phyloP scores from a whole-genome alignment of 1,284 basidiomycete species.

The Gomphus sp. region DNA sequence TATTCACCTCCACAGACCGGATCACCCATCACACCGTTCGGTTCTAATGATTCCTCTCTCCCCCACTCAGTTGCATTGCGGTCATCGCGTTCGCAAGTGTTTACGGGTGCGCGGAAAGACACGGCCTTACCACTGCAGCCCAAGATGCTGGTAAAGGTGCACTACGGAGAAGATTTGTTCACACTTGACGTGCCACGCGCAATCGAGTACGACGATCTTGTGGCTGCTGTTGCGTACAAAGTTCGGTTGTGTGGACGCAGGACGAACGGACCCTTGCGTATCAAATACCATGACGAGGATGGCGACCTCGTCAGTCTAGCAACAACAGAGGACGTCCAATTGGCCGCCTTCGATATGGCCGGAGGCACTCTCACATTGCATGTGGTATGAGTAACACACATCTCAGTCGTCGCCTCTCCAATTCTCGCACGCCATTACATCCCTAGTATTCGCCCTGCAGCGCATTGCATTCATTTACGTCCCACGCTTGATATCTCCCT shows the following conservation, averaged over 20 bases:
- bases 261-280: constrained; percentile 66
- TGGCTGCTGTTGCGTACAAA: constrained; percentile 88
- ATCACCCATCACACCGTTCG: constrained; percentile 76
- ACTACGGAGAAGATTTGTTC: constrained; percentile 85
- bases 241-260: constrained; percentile 78
- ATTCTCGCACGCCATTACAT: not conserved
- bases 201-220: constrained; percentile 73
- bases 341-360: constrained; percentile 72
- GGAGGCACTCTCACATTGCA: constrained; percentile 69
- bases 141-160: constrained; percentile 79
- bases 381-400: constrained; percentile 42
- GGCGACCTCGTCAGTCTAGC: constrained; percentile 82
- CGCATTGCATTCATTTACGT: constrained; percentile 3
- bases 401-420: not conserved
- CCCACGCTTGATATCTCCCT: constrained; percentile 8
- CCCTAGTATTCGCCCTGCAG: constrained; percentile 1
- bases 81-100: constrained; percentile 43
- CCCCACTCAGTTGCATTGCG: constrained; percentile 34
- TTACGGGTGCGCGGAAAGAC: constrained; percentile 23
- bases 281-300: constrained; percentile 87
- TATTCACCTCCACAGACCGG: constrained; percentile 67
- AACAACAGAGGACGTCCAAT: constrained; percentile 83
- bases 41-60: constrained; percentile 73
- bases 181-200: constrained; percentile 79
- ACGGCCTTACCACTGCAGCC: constrained; percentile 18